Base-by-base conservation (phyloP, 805 yeast species). In the Blastobotrys peoriensis region DNA sequence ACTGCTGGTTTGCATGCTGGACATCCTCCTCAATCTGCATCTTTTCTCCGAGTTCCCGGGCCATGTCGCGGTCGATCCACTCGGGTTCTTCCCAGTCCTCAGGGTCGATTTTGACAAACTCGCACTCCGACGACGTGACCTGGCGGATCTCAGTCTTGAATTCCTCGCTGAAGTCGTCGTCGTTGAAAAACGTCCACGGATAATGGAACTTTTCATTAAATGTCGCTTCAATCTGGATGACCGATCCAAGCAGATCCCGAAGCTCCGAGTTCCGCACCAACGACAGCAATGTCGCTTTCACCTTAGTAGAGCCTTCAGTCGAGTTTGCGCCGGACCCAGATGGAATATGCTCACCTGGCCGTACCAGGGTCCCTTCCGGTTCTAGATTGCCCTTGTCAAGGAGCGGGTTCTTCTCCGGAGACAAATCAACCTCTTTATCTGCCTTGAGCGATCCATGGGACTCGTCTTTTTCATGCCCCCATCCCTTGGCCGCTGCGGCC, bases 171-270 rank as follows among this genome's bases (percentile, higher is more conserved):
- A 86, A 86, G 3, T 79, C 79, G 44, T 66, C 68, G 56, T 87
- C 94, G 57, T 86, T 86, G 33, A 86, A 58, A 47, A 86, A 83
- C 1, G 86, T 85, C 66, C 86, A 86, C 0, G 95, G 94, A 59
- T 86, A 86, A 40, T 74, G 72, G 62, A 80, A 86, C 55, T 83
- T 83, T 20, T 63, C 49, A 59, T 86, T 86, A 67, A 86, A 86
- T 1, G 66, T 70, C 20, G 60, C 59, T 57, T 86, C 95, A 30
- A 87, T 71, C 51, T 74, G 76, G 44, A 58, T 59, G 44, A 87
- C 76, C 1, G 94, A 74, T 3, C 55, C 51, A 1, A 76, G 56
- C 4, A 86, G 68, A 0, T 63, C 70, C 0, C 54, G 53, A 18
- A 72, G 56, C 55, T 87, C 96, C 3, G 71, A 55, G 57, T 86